Percentiles rank a stretch among this genome's conserved stretches.
Conservation (phyloP, 2,329 filamentous ascomycete species). For the Xylariomycetidae sp. region DNA sequence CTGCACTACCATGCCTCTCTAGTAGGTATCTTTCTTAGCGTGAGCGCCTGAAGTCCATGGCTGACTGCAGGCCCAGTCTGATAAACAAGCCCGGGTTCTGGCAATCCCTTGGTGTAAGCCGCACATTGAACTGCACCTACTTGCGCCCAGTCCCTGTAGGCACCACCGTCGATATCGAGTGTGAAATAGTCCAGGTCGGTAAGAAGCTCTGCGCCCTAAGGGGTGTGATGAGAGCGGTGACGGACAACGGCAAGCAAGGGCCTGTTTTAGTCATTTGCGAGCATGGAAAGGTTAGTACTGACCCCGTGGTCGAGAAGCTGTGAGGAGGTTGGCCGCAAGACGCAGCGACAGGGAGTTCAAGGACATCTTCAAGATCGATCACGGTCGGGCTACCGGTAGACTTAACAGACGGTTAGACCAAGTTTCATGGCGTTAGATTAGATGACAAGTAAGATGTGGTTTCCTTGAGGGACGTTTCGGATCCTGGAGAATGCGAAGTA, state of each 20-base stretch:
- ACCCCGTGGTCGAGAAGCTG: conserved; percentile 29
- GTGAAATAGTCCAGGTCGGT: conserved; percentile 42
- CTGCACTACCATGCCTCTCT: conserved; percentile 53
- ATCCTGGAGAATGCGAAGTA: no score
- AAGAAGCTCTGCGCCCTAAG: conserved; percentile 37
- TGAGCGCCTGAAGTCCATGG: no score
- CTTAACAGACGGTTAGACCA: no score
- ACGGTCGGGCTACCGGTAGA: no score
- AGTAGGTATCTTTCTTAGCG: no score
- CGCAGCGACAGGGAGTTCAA: no score
- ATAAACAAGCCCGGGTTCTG: conserved; percentile 55
- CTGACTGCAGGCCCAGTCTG: no score
- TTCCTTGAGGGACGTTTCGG: no score
- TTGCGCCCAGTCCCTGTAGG: conserved; percentile 54
- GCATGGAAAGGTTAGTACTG: conserved; percentile 49
- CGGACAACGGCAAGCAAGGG: conserved; percentile 28
- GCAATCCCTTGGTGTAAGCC: conserved; percentile 55
- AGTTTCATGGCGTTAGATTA: no score
- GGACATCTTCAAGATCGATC: no score
- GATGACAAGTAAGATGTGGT: no score
- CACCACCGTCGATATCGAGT: conserved; percentile 35
- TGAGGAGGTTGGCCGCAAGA: no score
- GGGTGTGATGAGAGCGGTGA: conserved; percentile 38
- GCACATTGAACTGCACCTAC: conserved; percentile 62
- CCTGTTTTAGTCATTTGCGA: conserved; percentile 42